Evolutionary conservation across 345 rosid genomes (phyloP).

Genomic region (Rhodamnia argentea): DNA sequence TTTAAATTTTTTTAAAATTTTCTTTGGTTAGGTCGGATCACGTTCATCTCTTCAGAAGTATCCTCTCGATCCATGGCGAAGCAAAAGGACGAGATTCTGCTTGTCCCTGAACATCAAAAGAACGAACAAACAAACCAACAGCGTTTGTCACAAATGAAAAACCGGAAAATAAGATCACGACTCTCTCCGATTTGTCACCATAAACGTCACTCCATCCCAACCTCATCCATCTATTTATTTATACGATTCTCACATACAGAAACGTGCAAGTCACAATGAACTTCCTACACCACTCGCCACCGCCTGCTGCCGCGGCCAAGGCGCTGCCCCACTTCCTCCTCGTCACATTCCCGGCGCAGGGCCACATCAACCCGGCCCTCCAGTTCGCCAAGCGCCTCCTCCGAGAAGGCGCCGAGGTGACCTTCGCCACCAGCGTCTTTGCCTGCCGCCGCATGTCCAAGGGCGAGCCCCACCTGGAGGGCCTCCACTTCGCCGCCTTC

Average conservation of each 20-base stretch:
- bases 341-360: conserved; percentile 42
- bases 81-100: not conserved
- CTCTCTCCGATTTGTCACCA: not conserved
- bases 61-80: not conserved
- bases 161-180: not conserved
- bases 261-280: not conserved
- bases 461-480: conserved; percentile 1
- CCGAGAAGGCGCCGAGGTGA: conserved; percentile 34
- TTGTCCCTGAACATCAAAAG: not conserved
- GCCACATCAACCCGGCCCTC: conserved; percentile 61
- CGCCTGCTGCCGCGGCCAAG: not conserved
- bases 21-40: too few relatives aligned
- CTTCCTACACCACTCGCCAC: not conserved
- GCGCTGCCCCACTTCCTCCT: conserved; percentile 40
- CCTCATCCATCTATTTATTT: not conserved
- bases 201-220: not conserved
- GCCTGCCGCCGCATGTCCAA: conserved; percentile 35
- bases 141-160: not conserved
- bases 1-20: too few relatives aligned
- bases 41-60: not conserved
- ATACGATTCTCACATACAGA: not conserved
- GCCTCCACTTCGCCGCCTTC: conserved; percentile 33
- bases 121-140: not conserved
- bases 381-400: conserved; percentile 51
- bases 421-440: conserved; percentile 28